Percentiles rank a stretch among this genome's conserved stretches.
Evolutionary conservation across 352 stramenopile species (phyloP).

Genomic region (Globisporangium cederbergense): DNA sequence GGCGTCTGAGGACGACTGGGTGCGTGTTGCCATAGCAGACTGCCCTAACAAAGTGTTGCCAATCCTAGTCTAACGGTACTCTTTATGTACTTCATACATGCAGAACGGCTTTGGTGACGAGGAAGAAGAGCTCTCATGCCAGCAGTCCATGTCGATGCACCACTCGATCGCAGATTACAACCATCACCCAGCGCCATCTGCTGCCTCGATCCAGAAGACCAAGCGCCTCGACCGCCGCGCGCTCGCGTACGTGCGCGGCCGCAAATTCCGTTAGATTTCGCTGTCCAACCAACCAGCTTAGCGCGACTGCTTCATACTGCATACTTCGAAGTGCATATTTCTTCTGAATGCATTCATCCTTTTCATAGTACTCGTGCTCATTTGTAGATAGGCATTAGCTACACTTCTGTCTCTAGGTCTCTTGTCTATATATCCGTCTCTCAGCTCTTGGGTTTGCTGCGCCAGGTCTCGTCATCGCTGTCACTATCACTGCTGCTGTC

Average conservation of each 20-base stretch:
- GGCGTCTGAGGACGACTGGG: constrained; percentile 71
- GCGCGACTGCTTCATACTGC: too few species aligned
- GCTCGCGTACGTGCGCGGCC: constrained; percentile 65
- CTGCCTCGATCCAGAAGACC: constrained; percentile 71
- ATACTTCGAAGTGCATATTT: too few species aligned
- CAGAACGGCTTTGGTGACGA: constrained; percentile 59
- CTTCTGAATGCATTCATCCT: neutral
- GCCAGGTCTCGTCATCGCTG: constrained; percentile 18
- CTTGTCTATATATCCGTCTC: neutral
- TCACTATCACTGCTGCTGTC: constrained; percentile 14
- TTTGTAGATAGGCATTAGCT: too few species aligned
- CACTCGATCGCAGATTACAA: constrained; percentile 82
- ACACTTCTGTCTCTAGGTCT: neutral
- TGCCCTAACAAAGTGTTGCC: too few species aligned
- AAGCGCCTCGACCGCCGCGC: constrained; percentile 76
- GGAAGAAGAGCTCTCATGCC: constrained; percentile 54
- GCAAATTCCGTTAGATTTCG: constrained; percentile 54
- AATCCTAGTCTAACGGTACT: neutral
- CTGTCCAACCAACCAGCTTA: too few species aligned
- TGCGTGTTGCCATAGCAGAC: constrained; percentile 22
- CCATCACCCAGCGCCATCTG: constrained; percentile 53
- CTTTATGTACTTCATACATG: neutral
- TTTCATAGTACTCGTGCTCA: too few species aligned
- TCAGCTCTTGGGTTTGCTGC: constrained; percentile 18
- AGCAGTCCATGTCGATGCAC: constrained; percentile 50